A percentile compares a stretch with the other conserved stretches of the same genome.
Conservation (phyloP, 2,329 filamentous ascomycete genomes). For the Ceratocystis papillata region DNA sequence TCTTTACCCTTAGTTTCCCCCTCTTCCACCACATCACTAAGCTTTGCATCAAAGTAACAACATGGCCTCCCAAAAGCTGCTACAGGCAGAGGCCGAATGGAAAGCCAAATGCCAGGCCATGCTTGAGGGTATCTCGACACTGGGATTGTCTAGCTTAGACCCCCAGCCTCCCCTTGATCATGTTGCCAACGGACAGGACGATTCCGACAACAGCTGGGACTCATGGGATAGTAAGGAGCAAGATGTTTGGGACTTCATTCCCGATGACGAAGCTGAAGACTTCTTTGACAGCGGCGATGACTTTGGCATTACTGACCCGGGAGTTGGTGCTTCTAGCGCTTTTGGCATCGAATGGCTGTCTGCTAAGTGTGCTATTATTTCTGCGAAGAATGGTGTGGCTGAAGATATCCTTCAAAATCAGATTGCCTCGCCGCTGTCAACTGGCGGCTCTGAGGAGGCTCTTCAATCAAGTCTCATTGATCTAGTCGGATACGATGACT, state of each 20-base stretch:
- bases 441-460: slow-evolving; percentile 63
- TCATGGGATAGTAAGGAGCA: slow-evolving; percentile 54
- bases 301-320: slow-evolving; percentile 31
- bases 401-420: slow-evolving; percentile 64
- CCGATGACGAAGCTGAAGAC: slow-evolving; percentile 57
- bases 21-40: background rate
- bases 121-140: slow-evolving; percentile 68
- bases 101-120: slow-evolving; percentile 74
- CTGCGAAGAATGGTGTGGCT: slow-evolving; percentile 55
- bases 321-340: slow-evolving; percentile 26
- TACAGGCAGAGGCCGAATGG: slow-evolving; percentile 46
- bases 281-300: slow-evolving; percentile 32
- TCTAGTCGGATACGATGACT: slow-evolving; percentile 80
- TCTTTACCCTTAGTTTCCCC: background rate
- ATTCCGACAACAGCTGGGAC: slow-evolving; percentile 42
- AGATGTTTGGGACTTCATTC: slow-evolving; percentile 90
- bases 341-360: slow-evolving; percentile 62
- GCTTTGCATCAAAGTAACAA: too few species aligned
- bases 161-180: slow-evolving; percentile 29
- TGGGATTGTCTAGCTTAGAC: slow-evolving; percentile 42
- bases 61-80: slow-evolving; percentile 17
- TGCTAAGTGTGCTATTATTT: slow-evolving; percentile 55
- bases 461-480: slow-evolving; percentile 86
- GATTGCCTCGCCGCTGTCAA: slow-evolving; percentile 61
- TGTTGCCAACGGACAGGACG: slow-evolving; percentile 39